These are phyloP conservation scores for Epichloe uncinata DNA, from an alignment of 2,329 filamentous ascomycete species.

Conservation along the genomic window DNA sequence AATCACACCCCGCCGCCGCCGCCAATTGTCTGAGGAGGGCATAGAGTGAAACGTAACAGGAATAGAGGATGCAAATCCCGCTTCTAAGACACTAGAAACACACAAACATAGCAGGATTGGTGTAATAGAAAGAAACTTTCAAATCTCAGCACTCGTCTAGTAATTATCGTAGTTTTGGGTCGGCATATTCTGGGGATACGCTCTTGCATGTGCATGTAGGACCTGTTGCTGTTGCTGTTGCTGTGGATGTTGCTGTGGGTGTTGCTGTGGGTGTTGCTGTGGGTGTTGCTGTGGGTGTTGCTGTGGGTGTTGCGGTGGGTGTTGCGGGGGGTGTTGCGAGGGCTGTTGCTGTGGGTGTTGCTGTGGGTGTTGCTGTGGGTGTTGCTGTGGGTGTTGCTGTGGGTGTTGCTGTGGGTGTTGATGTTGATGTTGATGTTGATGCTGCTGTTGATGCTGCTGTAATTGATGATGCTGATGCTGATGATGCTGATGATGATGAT, in stretches of 20 bases:
- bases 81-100: not conserved
- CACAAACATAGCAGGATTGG: not conserved
- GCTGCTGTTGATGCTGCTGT: slow-evolving; percentile 29
- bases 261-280: too few relatives aligned
- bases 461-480: slow-evolving; percentile 19
- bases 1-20: not conserved
- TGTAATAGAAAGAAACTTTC: not conserved
- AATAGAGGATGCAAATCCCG: not conserved
- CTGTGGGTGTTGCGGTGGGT: too few relatives aligned
- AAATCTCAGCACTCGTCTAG: slow-evolving; percentile 10
- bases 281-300: too few relatives aligned
- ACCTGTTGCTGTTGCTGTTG: slow-evolving; percentile 15
- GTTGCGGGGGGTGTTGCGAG: too few relatives aligned
- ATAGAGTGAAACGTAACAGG: not conserved
- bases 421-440: too few relatives aligned
- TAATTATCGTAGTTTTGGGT: slow-evolving; percentile 25
- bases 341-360: too few relatives aligned
- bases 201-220: slow-evolving; percentile 29
- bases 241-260: slow-evolving; percentile 24
- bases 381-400: slow-evolving; percentile 35
- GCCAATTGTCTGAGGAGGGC: not conserved
- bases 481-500: slow-evolving; percentile 17
- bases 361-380: too few relatives aligned
- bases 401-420: slow-evolving; percentile 12
- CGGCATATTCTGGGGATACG: slow-evolving; percentile 26